Base-by-base conservation (phyloP, 2,329 filamentous ascomycete genomes). In the Diaporthe sp. region DNA sequence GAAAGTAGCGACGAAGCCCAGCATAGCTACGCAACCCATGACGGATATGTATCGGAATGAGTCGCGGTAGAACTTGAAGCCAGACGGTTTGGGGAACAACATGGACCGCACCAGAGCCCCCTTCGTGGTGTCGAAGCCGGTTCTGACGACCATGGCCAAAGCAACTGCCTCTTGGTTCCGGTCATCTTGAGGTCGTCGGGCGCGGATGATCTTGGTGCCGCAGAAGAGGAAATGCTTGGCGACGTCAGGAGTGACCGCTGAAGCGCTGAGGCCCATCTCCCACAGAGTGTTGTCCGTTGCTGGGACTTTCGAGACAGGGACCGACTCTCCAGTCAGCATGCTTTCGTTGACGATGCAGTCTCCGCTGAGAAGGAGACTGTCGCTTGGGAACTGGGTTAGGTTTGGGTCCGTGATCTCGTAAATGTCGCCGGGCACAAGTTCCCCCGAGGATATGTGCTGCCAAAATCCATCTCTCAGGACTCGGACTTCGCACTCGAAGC, bases 301-400 rank as follows among this genome's bases (percentile, higher is more conserved):
- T 1, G 97, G 96, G 2, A 92, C 88, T 84, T 99, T 99, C 2
- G 96, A 98, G 1, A 99, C 96, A 3, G 97, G 97, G 6, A 99
- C 96, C 55, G 97, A 98, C 87, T 99, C 97, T 75, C 96, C 94
- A 53, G 97, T 99, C 49, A 99, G 90, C 97, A 99, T 99, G 85
- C 97, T 98, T 85, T 99, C 97, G 81, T 99, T 99, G 78, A 99
- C 96, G 77, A 99, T 98, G 81, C 96, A 98, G 84, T 99, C 97
- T 55, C 97, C 97, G 71, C 94, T 95, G 0, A 99, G 89, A 8
- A 99, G 86, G 47, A 99, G 87, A 83, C 96, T 98, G 83, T 99
- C 97, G 81, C 95, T 97, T 0, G 97, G 97, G 77, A 98, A 94
- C 80, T 98, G 94, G 4, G 91, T 91, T 37, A 99, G 87, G 22